These are phyloP conservation scores for Ustilago sp. DNA, from an alignment of 1,284 basidiomycete species.

Conservation along the genomic window DNA sequence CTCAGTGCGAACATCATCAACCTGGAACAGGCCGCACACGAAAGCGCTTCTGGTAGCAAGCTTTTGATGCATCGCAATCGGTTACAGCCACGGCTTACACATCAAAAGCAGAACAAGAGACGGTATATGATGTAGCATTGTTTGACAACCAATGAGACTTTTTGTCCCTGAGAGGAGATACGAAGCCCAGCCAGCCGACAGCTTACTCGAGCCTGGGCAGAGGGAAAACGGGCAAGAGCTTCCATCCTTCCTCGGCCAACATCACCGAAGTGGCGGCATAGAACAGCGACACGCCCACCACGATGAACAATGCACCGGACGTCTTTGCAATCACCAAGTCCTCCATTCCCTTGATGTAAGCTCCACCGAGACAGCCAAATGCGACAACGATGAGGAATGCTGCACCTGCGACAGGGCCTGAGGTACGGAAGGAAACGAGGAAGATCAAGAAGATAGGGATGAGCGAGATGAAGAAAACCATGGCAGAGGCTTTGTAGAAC, in stretches of 20 bases:
- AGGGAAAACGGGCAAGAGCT: conserved; percentile 53
- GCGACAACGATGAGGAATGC: conserved; percentile 49
- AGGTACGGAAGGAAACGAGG: conserved; percentile 45
- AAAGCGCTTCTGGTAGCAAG: neutral
- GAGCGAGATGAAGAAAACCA: conserved; percentile 48
- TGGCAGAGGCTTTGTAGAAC: conserved; percentile 37
- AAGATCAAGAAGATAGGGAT: conserved; percentile 59
- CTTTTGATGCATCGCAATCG: neutral
- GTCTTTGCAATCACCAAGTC: conserved; percentile 26
- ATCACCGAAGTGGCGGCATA: conserved; percentile 47
- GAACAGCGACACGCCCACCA: conserved; percentile 38
- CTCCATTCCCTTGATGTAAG: conserved; percentile 31
- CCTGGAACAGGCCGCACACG: neutral
- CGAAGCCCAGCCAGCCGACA: neutral
- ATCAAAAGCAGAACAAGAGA: neutral
- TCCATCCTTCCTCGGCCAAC: conserved; percentile 51
- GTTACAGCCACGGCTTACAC: neutral
- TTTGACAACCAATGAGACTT: neutral
- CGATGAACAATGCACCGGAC: conserved; percentile 50
- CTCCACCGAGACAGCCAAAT: conserved; percentile 33
- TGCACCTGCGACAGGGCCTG: conserved; percentile 27
- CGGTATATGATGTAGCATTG: neutral
- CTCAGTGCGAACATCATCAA: no score
- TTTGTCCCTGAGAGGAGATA: neutral
- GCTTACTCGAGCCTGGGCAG: conserved; percentile 47